Evolutionary conservation across 2,329 filamentous ascomycete genomes (phyloP).

Genomic region (Aspergillus oerlinghausenensis): DNA sequence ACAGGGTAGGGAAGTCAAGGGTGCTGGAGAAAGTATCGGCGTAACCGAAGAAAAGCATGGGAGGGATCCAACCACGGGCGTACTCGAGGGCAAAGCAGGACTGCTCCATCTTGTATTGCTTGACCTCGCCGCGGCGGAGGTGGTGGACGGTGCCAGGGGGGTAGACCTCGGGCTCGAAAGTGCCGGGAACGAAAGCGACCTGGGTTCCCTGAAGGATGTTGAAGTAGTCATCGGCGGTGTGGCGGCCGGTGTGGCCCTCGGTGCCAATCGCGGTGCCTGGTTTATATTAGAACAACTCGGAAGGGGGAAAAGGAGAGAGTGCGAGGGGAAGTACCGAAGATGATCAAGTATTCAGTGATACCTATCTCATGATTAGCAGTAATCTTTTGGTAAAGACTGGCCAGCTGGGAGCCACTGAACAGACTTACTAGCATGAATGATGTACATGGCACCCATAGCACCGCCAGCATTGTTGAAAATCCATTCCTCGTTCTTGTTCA

Average conservation of each 20-base stretch:
- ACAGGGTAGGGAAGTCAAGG: slow-evolving; percentile 78
- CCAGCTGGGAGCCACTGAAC: background rate
- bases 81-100: slow-evolving; percentile 39
- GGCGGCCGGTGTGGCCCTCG: slow-evolving; percentile 80
- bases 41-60: slow-evolving; percentile 87
- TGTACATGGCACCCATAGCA: slow-evolving; percentile 88
- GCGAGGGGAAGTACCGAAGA: slow-evolving; percentile 57
- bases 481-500: slow-evolving; percentile 76
- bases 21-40: slow-evolving; percentile 77
- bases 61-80: slow-evolving; percentile 74
- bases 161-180: slow-evolving; percentile 36
- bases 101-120: slow-evolving; percentile 58
- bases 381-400: background rate
- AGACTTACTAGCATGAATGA: slow-evolving; percentile 72
- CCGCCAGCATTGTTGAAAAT: slow-evolving; percentile 89
- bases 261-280: slow-evolving; percentile 56
- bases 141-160: slow-evolving; percentile 36
- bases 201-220: slow-evolving; percentile 62
- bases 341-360: slow-evolving; percentile 84
- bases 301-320: background rate
- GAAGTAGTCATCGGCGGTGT: slow-evolving; percentile 94
- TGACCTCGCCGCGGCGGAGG: slow-evolving; percentile 60
- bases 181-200: slow-evolving; percentile 35
- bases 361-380: slow-evolving; percentile 16
- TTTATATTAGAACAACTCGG: background rate